Conservation (phyloP, 2,329 filamentous ascomycete genomes). For the Fusarium poae region DNA sequence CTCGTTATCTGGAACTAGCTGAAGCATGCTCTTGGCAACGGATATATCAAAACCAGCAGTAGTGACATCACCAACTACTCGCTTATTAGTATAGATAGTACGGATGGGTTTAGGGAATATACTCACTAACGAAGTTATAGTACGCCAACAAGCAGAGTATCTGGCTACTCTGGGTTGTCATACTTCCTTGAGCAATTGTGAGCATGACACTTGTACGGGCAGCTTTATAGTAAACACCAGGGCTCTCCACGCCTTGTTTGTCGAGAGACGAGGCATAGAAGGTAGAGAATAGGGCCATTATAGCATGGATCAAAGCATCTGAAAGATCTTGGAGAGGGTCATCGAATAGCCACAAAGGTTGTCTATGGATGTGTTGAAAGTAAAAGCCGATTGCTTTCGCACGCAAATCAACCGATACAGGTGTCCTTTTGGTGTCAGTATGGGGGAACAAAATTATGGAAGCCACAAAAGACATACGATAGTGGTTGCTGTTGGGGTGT, state of each 20-base stretch:
- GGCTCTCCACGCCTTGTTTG: not conserved
- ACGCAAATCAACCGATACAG: not conserved
- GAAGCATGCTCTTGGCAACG: slow-evolving; percentile 16
- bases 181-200: slow-evolving; percentile 16
- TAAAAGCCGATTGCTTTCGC: slow-evolving; percentile 24
- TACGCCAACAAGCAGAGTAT: slow-evolving; percentile 20
- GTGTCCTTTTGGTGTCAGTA: fast-evolving
- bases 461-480: not conserved
- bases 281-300: slow-evolving; percentile 17
- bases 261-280: not conserved
- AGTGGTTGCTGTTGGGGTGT: not conserved
- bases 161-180: slow-evolving; percentile 13
- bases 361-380: slow-evolving; percentile 28
- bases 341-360: slow-evolving; percentile 33
- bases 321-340: not conserved
- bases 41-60: slow-evolving; percentile 32
- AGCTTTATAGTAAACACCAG: slow-evolving; percentile 6
- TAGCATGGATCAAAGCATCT: slow-evolving; percentile 5
- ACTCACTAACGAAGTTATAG: slow-evolving; percentile 19
- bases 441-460: fast-evolving
- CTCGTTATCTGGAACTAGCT: not conserved
- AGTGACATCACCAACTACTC: slow-evolving; percentile 8
- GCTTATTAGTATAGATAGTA: not conserved
- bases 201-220: slow-evolving; percentile 25
- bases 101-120: fast-evolving